A percentile compares a stretch with the other conserved stretches of the same genome.
phyloP scores from a whole-genome alignment of 78 protist species.

The Creolimax fragrantissima region DNA sequence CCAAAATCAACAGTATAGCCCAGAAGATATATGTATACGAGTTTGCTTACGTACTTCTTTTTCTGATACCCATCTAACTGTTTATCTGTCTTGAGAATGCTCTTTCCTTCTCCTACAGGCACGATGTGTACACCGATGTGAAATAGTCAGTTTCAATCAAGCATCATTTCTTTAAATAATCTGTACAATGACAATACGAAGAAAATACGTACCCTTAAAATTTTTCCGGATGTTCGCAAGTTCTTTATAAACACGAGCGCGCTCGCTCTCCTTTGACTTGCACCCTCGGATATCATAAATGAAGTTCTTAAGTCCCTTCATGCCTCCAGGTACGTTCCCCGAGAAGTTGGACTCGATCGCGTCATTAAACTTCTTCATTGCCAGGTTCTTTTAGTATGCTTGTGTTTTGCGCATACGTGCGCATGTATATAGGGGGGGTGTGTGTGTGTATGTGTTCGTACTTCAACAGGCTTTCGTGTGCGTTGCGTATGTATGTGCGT shows the following conservation, averaged over 20 bases:
- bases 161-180: too few species aligned
- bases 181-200: too few species aligned
- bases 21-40: constrained; percentile 89
- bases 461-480: too few species aligned
- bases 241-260: constrained; percentile 69
- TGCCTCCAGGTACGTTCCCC: not conserved
- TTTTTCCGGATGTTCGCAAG: constrained; percentile 63
- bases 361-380: not conserved
- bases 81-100: not conserved
- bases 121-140: not conserved
- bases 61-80: constrained; percentile 56
- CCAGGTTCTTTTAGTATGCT: too few species aligned
- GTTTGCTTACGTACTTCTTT: constrained; percentile 92
- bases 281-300: constrained; percentile 62
- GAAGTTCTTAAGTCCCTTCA: constrained; percentile 22
- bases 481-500: too few species aligned
- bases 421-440: too few species aligned
- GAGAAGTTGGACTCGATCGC: not conserved
- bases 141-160: not conserved
- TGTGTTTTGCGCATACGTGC: too few species aligned
- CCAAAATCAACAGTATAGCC: constrained; percentile 98
- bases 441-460: too few species aligned
- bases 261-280: constrained; percentile 64
- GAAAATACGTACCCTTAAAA: constrained; percentile 24
- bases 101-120: constrained; percentile 25